phyloP scores from a whole-genome alignment of 768 basidiomycete species.

The Kwoniella pini region DNA sequence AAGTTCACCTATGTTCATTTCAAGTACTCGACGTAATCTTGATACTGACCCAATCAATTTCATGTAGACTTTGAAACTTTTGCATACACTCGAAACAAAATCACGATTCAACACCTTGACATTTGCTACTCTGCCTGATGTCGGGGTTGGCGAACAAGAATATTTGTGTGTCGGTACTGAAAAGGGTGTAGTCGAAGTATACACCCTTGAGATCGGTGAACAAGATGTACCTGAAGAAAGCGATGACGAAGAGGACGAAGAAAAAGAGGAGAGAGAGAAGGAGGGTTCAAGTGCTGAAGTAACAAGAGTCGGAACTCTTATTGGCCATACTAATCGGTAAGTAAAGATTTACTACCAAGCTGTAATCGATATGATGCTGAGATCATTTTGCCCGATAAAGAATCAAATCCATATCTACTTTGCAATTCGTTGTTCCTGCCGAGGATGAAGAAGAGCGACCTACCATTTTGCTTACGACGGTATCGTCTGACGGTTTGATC shows the following conservation, averaged over 20 bases:
- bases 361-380: constrained; percentile 10
- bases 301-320: constrained; percentile 59
- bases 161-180: constrained; percentile 82
- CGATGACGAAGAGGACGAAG: constrained; percentile 34
- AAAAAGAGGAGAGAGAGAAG: constrained; percentile 29
- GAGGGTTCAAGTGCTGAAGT: constrained; percentile 24
- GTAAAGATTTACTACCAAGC: constrained; percentile 31
- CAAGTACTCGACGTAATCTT: neutral
- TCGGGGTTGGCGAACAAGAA: constrained; percentile 52
- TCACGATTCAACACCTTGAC: constrained; percentile 81
- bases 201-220: constrained; percentile 58
- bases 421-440: constrained; percentile 18
- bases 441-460: constrained; percentile 46
- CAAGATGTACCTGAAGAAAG: constrained; percentile 55
- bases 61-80: constrained; percentile 71
- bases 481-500: constrained; percentile 82
- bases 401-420: constrained; percentile 48
- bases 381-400: constrained; percentile 15
- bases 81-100: constrained; percentile 72
- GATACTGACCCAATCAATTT: neutral
- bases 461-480: constrained; percentile 67
- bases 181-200: constrained; percentile 82
- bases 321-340: constrained; percentile 86
- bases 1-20: constrained; percentile 22
- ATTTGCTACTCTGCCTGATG: constrained; percentile 65